Conservation (phyloP, 2,329 filamentous ascomycete genomes). For the Pseudopyrenochaeta lycopersici region DNA sequence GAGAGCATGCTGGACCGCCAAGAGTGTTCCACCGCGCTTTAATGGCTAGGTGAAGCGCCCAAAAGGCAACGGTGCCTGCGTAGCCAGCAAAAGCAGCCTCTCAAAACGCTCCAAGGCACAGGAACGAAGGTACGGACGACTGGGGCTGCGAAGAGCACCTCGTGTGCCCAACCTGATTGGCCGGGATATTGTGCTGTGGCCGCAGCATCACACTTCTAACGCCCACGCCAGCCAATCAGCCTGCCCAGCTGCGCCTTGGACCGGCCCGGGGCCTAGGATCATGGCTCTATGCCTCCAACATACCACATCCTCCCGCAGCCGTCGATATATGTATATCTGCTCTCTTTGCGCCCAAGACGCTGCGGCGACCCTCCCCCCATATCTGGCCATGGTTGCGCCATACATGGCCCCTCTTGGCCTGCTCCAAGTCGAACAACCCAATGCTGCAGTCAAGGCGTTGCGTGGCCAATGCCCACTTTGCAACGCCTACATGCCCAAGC, state of each 20-base stretch:
- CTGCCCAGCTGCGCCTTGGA: slow-evolving; percentile 26
- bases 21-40: slow-evolving; percentile 39
- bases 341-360: slow-evolving; percentile 11
- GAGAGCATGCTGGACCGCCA: slow-evolving; percentile 40
- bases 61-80: slow-evolving; percentile 41
- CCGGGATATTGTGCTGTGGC: slow-evolving; percentile 18
- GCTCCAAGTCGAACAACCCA: slow-evolving; percentile 15
- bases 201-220: slow-evolving; percentile 34
- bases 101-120: slow-evolving; percentile 30
- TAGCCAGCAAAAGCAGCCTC: slow-evolving; percentile 37
- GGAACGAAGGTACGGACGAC: slow-evolving; percentile 33
- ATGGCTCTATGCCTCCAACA: slow-evolving; percentile 15
- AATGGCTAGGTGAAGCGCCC: slow-evolving; percentile 44
- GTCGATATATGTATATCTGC: slow-evolving; percentile 20
- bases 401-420: background rate
- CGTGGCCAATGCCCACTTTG: background rate
- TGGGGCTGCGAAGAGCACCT: slow-evolving; percentile 24
- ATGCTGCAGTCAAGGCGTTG: background rate
- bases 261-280: slow-evolving; percentile 35
- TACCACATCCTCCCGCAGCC: slow-evolving; percentile 9
- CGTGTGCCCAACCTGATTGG: slow-evolving; percentile 25
- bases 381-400: slow-evolving; percentile 31
- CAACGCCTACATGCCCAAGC: slow-evolving; percentile 16
- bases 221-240: slow-evolving; percentile 25
- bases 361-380: slow-evolving; percentile 13